Percentiles rank a stretch among this genome's conserved stretches.
Evolutionary conservation across 495 filamentous ascomycete species (phyloP).

Genomic region (Chaetomium tenue): DNA sequence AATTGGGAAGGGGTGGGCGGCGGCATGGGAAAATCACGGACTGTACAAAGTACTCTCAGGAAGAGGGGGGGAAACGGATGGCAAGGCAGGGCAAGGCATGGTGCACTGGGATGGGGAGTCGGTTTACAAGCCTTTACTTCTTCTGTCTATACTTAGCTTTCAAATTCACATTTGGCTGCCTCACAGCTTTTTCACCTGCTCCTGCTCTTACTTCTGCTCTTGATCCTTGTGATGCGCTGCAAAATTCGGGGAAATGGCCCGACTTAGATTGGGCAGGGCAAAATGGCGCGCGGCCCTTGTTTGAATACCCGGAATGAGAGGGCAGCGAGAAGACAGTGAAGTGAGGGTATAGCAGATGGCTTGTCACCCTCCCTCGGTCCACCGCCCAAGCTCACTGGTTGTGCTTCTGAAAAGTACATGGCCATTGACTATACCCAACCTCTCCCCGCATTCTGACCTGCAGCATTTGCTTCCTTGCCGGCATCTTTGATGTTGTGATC

Average conservation of each 20-base stretch:
- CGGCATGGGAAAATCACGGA: constrained; percentile 3
- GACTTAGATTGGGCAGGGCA: constrained; percentile 12
- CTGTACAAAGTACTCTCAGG: background rate
- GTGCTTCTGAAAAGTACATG: background rate
- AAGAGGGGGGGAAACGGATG: background rate
- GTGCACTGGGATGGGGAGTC: background rate
- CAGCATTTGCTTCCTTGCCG: constrained; percentile 6
- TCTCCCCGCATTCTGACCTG: constrained; percentile 13
- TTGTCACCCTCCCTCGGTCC: background rate
- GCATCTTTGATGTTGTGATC: background rate
- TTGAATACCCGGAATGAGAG: constrained; percentile 26
- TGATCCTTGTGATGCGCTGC: background rate
- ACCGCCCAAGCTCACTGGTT: background rate
- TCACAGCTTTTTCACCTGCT: background rate
- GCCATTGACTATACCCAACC: constrained; percentile 18
- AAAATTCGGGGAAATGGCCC: constrained; percentile 2
- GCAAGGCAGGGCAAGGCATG: background rate
- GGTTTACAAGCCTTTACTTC: constrained; percentile 2
- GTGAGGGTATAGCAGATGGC: constrained; percentile 7
- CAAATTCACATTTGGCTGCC: background rate
- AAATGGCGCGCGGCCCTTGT: constrained; percentile 2
- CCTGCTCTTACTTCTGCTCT: background rate
- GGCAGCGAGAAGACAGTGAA: background rate
- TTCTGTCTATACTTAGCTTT: constrained; percentile 18
- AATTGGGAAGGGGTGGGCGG: background rate